These are phyloP conservation scores for Phylloporus rhodoxanthus DNA, from an alignment of 768 basidiomycete genomes.

Conservation along the genomic window DNA sequence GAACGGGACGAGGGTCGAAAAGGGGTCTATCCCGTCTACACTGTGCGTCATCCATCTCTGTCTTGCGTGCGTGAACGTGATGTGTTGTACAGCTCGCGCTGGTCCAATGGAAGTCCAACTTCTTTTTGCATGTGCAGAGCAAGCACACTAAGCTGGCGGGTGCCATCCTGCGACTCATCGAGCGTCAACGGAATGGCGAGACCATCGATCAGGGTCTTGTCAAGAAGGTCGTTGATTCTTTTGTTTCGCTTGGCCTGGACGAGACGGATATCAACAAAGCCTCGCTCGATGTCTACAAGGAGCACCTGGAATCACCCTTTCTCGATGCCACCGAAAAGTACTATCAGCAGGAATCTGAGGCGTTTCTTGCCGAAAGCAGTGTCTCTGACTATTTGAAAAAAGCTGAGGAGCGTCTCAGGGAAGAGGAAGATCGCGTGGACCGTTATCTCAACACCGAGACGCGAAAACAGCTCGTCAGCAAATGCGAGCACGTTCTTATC, in stretches of 20 bases:
- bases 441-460: constrained; percentile 88
- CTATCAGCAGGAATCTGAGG: constrained; percentile 87
- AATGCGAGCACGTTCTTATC: constrained; percentile 91
- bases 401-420: constrained; percentile 85
- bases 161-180: constrained; percentile 85
- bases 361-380: constrained; percentile 81
- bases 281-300: constrained; percentile 88
- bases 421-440: constrained; percentile 95
- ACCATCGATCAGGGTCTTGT: constrained; percentile 88
- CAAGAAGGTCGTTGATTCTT: constrained; percentile 92
- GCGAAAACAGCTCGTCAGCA: constrained; percentile 68
- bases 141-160: constrained; percentile 77
- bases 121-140: constrained; percentile 84
- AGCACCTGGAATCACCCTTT: constrained; percentile 87
- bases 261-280: constrained; percentile 88
- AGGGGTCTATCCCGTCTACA: constrained; percentile 93
- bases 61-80: not conserved
- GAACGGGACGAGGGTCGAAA: constrained; percentile 96
- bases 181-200: constrained; percentile 91
- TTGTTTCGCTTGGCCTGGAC: constrained; percentile 92
- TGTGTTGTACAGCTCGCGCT: constrained; percentile 64
- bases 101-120: constrained; percentile 91
- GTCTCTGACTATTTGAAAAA: constrained; percentile 94
- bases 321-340: constrained; percentile 83
- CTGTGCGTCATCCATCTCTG: constrained; percentile 46